A percentile compares a stretch with the other conserved stretches of the same genome.
These are phyloP conservation scores for Irpex lacteus DNA, from an alignment of 1,284 basidiomycete species.

Conservation along the genomic window DNA sequence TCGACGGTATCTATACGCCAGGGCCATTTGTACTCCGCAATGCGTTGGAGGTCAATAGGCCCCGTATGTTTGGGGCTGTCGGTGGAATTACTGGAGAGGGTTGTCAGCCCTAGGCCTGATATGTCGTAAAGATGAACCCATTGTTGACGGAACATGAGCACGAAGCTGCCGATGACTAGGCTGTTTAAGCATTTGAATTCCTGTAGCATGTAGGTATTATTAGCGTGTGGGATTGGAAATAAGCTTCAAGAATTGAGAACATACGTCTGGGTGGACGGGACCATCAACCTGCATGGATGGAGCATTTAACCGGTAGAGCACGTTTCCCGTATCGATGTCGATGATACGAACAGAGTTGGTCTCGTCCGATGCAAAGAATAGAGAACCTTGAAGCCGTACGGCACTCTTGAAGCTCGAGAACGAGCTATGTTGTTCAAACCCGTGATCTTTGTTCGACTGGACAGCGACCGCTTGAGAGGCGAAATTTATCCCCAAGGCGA, in stretches of 20 bases:
- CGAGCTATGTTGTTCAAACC: conserved; percentile 14
- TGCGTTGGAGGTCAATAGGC: conserved; percentile 33
- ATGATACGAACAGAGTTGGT: conserved; percentile 20
- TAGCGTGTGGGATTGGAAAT: conserved; percentile 34
- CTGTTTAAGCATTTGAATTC: conserved; percentile 30
- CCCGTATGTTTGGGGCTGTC: conserved; percentile 11
- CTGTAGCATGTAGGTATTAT: conserved; percentile 19
- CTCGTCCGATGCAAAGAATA: conserved; percentile 20
- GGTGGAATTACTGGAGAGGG: conserved; percentile 5
- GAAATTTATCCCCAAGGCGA: conserved; percentile 18
- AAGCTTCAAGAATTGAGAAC: conserved; percentile 18
- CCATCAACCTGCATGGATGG: conserved; percentile 22
- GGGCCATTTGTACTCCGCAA: conserved; percentile 45
- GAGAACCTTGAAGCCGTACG: conserved; percentile 20
- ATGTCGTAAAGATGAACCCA: conserved; percentile 26
- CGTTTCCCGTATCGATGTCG: conserved; percentile 18
- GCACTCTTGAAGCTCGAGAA: conserved; percentile 21
- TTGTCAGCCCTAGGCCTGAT: not conserved
- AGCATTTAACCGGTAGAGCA: conserved; percentile 18
- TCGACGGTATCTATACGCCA: conserved; percentile 54
- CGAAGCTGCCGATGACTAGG: conserved; percentile 31
- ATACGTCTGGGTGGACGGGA: conserved; percentile 19
- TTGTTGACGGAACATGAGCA: conserved; percentile 28
- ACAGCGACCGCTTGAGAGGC: not conserved
- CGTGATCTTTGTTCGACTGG: not conserved